Evolutionary conservation across 2,329 filamentous ascomycete genomes (phyloP), one percentile per base, ranked within the genome.

Genomic region (Nigrospora sphaerica): DNA sequence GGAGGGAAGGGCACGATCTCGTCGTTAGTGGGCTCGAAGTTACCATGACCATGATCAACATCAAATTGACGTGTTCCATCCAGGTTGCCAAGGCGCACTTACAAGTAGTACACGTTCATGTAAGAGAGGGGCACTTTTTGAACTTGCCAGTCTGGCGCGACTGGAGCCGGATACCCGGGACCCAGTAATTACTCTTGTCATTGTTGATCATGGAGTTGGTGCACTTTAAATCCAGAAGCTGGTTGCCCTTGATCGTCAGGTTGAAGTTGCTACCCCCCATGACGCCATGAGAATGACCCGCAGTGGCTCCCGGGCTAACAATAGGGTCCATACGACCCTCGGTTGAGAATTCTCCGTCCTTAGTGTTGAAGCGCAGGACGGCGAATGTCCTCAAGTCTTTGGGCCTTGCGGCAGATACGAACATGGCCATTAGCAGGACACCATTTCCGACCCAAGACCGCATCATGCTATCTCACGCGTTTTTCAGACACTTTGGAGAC

Each of bases 141-240:
- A 88, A 80, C 43, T 73, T 75, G 41, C 77, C 78, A 52, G 82
- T 79, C 54, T 75, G 67, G 56, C 80, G 74, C 53, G 85, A 77
- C 54, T 74, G 68, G 65, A 84, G 88, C 67, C 83, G 90, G 3
- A 91, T 68, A 31, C 73, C 71, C 2, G 87, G 86, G 46, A 83
- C 81, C 87, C 87, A 91, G 71, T 92, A 91, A 64, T 85, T 85
- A 54, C 79, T 86, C 60, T 80, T 73, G 65, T 90, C 86, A 45
- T 78, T 78, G 56, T 75, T 80, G 60, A 87, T 73, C 50, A 75
- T 73, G 62, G 86, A 85, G 32, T 83, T 87, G 43, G 81, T 86
- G 72, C 87, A 92, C 31, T 76, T 73, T 32, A 83, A 87, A 46
- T 72, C 61, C 49, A 71, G 50, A 23, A 86, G 72, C 40, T 77